These are phyloP conservation scores for Tubosaeta sp. DNA, from an alignment of 768 basidiomycete genomes.

Conservation along the genomic window DNA sequence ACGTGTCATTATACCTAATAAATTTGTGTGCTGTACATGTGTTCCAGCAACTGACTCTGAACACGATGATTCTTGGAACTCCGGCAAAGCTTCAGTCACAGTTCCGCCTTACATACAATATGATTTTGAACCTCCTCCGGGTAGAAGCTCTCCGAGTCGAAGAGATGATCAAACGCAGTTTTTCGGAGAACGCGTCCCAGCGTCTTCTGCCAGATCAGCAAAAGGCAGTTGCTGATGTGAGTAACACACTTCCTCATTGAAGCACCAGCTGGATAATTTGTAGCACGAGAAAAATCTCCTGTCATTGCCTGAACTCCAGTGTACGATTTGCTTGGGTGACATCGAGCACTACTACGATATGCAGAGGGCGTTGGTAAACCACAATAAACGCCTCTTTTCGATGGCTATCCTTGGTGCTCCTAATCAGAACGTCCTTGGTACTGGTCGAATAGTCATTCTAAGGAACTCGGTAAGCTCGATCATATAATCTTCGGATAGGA, in stretches of 20 bases:
- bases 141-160: slow-evolving; percentile 96
- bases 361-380: slow-evolving; percentile 53
- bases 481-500: neutral
- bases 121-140: slow-evolving; percentile 95
- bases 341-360: slow-evolving; percentile 76
- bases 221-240: slow-evolving; percentile 77
- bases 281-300: slow-evolving; percentile 72
- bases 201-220: slow-evolving; percentile 90
- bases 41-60: slow-evolving; percentile 63
- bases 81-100: slow-evolving; percentile 93
- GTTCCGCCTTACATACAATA: slow-evolving; percentile 97
- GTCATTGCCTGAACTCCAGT: slow-evolving; percentile 59
- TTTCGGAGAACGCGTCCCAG: slow-evolving; percentile 97
- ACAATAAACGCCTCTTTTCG: slow-evolving; percentile 59
- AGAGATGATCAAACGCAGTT: slow-evolving; percentile 99
- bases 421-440: slow-evolving; percentile 60
- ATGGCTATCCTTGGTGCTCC: slow-evolving; percentile 57
- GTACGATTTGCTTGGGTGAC: slow-evolving; percentile 64
- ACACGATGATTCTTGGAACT: slow-evolving; percentile 90
- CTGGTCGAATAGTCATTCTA: slow-evolving; percentile 81
- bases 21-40: neutral
- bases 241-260: slow-evolving; percentile 16
- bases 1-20: slow-evolving; percentile 12
- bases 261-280: slow-evolving; percentile 4
- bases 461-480: slow-evolving; percentile 66